Conservation (phyloP, 305 asterid genomes). For the Fraxinus xanthoxyloides region DNA sequence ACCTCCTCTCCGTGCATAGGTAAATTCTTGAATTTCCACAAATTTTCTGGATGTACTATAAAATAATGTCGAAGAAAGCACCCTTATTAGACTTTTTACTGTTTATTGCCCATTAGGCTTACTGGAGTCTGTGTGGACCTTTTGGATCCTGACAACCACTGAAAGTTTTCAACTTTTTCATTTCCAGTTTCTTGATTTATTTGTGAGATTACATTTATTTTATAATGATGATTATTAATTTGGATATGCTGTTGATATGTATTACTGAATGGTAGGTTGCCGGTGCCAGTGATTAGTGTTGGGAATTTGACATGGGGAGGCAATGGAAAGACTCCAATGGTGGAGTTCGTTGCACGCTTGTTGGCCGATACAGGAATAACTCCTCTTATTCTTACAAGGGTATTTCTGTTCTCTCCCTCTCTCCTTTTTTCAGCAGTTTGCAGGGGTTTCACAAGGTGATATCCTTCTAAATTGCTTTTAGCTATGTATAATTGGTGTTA, state of each 20-base stretch:
- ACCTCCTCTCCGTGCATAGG: conserved; percentile 50
- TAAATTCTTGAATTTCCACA: conserved; percentile 7
- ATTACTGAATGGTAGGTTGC: conserved; percentile 44
- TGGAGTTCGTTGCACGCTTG: conserved; percentile 69
- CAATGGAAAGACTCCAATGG: conserved; percentile 97
- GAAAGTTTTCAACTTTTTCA: background rate
- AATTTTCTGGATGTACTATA: background rate
- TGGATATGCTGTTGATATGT: conserved; percentile 6
- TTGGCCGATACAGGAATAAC: conserved; percentile 51
- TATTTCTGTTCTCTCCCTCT: conserved; percentile 18
- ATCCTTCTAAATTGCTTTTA: background rate
- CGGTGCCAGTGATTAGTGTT: conserved; percentile 81
- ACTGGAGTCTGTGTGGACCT: background rate
- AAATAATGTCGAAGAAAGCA: background rate
- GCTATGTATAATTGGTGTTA: background rate
- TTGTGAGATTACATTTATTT: background rate
- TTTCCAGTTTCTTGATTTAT: background rate
- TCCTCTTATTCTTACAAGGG: conserved; percentile 88
- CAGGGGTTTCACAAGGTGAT: background rate
- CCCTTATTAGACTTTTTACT: background rate
- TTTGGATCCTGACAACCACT: background rate
- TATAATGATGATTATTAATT: background rate
- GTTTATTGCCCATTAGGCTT: background rate
- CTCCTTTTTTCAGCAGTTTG: background rate
- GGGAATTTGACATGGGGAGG: conserved; percentile 99